Evolutionary conservation across 2,329 filamentous ascomycete species (phyloP).

Genomic region (Talaromyces rugulosus): DNA sequence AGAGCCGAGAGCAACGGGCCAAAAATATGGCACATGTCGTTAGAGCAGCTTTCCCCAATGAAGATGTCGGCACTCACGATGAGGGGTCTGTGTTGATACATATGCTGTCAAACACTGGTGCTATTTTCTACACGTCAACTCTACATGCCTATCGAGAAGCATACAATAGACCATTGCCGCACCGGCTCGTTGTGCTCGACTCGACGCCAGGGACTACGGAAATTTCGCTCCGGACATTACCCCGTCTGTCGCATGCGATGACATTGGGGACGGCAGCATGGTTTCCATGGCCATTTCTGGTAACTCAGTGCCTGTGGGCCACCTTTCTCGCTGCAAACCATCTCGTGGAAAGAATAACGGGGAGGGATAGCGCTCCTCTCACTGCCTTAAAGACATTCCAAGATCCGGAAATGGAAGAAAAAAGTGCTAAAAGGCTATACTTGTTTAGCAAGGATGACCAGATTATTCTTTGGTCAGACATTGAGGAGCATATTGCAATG

Average conservation of each 20-base stretch:
- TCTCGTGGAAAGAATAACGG: slow-evolving; percentile 21
- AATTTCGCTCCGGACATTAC: slow-evolving; percentile 25
- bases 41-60: background rate
- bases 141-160: slow-evolving; percentile 45
- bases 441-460: background rate
- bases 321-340: slow-evolving; percentile 38
- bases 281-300: slow-evolving; percentile 42
- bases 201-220: slow-evolving; percentile 52
- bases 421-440: background rate
- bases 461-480: background rate
- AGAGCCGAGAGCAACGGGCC: slow-evolving; percentile 41
- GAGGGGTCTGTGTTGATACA: slow-evolving; percentile 45
- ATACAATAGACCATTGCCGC: slow-evolving; percentile 37
- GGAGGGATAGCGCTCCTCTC: background rate
- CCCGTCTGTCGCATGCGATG: slow-evolving; percentile 53
- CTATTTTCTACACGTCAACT: slow-evolving; percentile 50
- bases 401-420: background rate
- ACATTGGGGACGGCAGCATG: slow-evolving; percentile 44
- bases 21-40: slow-evolving; percentile 43
- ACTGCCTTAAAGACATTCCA: background rate
- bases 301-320: slow-evolving; percentile 48
- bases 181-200: slow-evolving; percentile 48
- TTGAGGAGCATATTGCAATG: background rate
- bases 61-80: background rate
- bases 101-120: slow-evolving; percentile 57